Conservation (phyloP, 2,329 filamentous ascomycete species). For the Domatiomyces catenatus region DNA sequence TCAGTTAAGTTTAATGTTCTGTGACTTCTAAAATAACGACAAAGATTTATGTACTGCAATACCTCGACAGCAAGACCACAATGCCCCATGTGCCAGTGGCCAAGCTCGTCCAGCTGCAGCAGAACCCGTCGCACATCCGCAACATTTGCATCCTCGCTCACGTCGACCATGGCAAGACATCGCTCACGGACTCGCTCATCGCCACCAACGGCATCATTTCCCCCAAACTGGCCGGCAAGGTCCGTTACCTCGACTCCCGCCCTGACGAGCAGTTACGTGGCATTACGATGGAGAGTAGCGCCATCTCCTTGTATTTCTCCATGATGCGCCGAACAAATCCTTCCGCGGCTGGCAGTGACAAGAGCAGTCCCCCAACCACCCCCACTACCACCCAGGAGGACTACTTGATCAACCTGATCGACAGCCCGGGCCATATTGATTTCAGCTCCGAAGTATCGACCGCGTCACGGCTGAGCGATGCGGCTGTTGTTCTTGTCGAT, state of each 20-base stretch:
- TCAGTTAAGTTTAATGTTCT: too few relatives aligned
- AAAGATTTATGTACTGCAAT: too few relatives aligned
- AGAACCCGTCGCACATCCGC: slow-evolving; percentile 72
- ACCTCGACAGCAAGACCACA: neutral
- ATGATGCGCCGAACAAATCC: slow-evolving; percentile 56
- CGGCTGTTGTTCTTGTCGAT: slow-evolving; percentile 85
- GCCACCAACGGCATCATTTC: slow-evolving; percentile 99
- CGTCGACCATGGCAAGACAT: slow-evolving; percentile 97
- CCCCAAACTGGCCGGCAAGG: slow-evolving; percentile 90
- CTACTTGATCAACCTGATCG: slow-evolving; percentile 92
- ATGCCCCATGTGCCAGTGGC: slow-evolving; percentile 92
- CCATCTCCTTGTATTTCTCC: slow-evolving; percentile 91
- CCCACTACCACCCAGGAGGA: slow-evolving; percentile 60
- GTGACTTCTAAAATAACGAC: too few relatives aligned
- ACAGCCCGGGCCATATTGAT: slow-evolving; percentile 95
- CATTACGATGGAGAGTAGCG: slow-evolving; percentile 99
- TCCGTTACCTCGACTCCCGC: slow-evolving; percentile 89
- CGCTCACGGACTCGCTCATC: slow-evolving; percentile 84
- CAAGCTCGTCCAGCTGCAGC: slow-evolving; percentile 79
- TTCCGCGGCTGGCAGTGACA: neutral
- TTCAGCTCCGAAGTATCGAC: slow-evolving; percentile 98
- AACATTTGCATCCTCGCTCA: slow-evolving; percentile 97
- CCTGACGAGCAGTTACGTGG: slow-evolving; percentile 91
- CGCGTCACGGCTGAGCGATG: slow-evolving; percentile 84
- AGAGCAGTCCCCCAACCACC: slow-evolving; percentile 33